These are phyloP conservation scores for Craterostigma plantagineum DNA, from an alignment of 257 asterid genomes.

Conservation along the genomic window DNA sequence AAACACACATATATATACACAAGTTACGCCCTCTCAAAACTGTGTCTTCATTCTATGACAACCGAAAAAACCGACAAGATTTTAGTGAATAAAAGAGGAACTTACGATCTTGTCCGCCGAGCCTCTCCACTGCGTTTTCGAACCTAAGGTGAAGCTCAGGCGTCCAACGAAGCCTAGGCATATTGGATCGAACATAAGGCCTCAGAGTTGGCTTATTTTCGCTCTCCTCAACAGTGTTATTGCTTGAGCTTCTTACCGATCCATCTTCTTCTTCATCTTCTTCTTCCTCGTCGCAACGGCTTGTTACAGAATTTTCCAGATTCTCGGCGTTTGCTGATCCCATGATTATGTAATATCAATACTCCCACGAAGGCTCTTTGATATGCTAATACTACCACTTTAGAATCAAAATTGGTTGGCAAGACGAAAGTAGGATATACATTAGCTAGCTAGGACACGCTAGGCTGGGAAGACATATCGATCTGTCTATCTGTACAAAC, in stretches of 20 bases:
- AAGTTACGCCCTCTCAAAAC: background rate
- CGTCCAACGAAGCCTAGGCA: slow-evolving; percentile 83
- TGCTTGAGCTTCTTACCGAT: no score
- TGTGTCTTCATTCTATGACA: no score
- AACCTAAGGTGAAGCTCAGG: slow-evolving; percentile 75
- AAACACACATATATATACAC: background rate
- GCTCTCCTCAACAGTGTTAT: no score
- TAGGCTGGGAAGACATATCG: no score
- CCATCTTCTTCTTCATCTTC: slow-evolving; percentile 42
- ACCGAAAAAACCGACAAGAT: no score
- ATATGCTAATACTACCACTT: no score
- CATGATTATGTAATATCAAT: no score
- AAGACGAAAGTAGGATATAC: slow-evolving; percentile 11
- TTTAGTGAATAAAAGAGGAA: no score
- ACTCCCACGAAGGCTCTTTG: no score
- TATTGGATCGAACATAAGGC: slow-evolving; percentile 75
- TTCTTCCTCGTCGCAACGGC: slow-evolving; percentile 10
- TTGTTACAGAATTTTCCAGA: no score
- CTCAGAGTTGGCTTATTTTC: slow-evolving; percentile 48
- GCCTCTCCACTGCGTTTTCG: slow-evolving; percentile 56
- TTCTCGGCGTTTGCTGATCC: no score
- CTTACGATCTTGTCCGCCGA: slow-evolving; percentile 89
- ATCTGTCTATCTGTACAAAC: slow-evolving; percentile 13
- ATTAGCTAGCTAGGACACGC: slow-evolving; percentile 1
- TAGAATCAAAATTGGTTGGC: slow-evolving; percentile 8